Base-by-base conservation (phyloP, 192 early-diverging fungal species). In the Paraglomus brasilianum region DNA sequence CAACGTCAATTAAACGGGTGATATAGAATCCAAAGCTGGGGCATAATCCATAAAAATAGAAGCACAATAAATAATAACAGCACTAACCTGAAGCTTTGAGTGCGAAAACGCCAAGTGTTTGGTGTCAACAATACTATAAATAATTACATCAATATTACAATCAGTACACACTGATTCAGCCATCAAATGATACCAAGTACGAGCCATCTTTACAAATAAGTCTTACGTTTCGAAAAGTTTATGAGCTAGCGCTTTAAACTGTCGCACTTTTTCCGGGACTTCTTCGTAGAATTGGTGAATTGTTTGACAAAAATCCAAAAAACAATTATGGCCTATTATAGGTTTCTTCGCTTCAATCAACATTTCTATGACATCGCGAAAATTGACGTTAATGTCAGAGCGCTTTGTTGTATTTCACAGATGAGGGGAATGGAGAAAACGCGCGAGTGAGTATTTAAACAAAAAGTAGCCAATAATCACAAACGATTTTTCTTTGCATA, bases 271-370 rank as follows among this genome's bases (percentile, higher is more conserved):
- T 3, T 76, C 69, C 0, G 93, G 94, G 17, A 96, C 77, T 24
- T 83, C 77, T 40, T 78, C 70, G 74, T 88, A 79, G 66, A 98
- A 95, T 72, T 93, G 87, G 41, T 89, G 81, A 30, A 84, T 77
- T 0, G 88, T 85, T 40, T 95, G 94, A 70, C 88, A 86, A n/a
- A 96, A 53, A 77, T 98, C 95, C 40, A 93, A 83, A 21, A 90
- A 81, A 76, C 91, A 87, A 77, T 98, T 98, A 75, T 98, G 96
- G 24, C 92, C 93, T 24, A 95, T 78, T 1, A 98, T 72, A 1
- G 93, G 94, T 57, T 90, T 90, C 44, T 86, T 82, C 1, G 89
- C 75, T 24, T 82, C 75, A 21, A 83, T 77, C 22, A 95, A 83
- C 42, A 84, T 52, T n/a, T 97, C 94, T 49, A 97, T 87, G 7